phyloP scores from a whole-genome alignment of 345 rosid genomes.

The Orychophragmus violaceus region DNA sequence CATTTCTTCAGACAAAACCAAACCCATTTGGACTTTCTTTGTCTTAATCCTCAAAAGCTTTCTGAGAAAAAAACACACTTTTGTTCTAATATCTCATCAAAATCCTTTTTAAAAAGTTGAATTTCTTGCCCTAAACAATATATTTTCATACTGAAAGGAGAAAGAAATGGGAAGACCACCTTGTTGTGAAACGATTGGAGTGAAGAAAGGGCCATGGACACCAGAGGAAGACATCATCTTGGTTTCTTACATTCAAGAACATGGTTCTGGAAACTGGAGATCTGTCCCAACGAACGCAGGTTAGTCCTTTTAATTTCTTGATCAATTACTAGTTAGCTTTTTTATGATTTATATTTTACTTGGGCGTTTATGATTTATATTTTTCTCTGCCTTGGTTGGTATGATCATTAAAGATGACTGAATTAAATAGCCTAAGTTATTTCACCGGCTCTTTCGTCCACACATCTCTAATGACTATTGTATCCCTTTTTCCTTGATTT shows the following conservation, averaged over 20 bases:
- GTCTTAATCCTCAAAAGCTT: conserved; percentile 6
- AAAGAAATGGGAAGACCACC: conserved; percentile 82
- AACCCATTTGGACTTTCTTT: conserved; percentile 12
- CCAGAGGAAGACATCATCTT: conserved; percentile 96
- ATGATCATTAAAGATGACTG: conserved; percentile 38
- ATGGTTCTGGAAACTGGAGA: conserved; percentile 99
- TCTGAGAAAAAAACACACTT: not conserved
- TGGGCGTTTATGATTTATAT: not conserved
- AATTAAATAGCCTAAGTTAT: conserved; percentile 29
- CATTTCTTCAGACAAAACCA: conserved; percentile 22
- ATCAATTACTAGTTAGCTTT: not conserved
- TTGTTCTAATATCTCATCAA: not conserved
- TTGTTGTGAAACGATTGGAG: conserved; percentile 82
- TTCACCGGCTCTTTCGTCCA: conserved; percentile 22
- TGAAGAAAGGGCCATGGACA: conserved; percentile 99
- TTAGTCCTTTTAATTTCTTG: conserved; percentile 13
- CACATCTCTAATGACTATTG: conserved; percentile 1
- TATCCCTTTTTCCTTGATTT: not conserved
- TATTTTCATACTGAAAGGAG: not conserved
- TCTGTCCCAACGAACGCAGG: conserved; percentile 85
- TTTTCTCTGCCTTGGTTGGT: conserved; percentile 36
- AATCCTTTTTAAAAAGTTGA: not conserved
- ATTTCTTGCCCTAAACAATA: not conserved
- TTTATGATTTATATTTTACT: not conserved
- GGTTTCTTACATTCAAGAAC: conserved; percentile 90